phyloP scores from a whole-genome alignment of 1,139 yeast genomes.

The Zygosaccharomyces pseudobailii region DNA sequence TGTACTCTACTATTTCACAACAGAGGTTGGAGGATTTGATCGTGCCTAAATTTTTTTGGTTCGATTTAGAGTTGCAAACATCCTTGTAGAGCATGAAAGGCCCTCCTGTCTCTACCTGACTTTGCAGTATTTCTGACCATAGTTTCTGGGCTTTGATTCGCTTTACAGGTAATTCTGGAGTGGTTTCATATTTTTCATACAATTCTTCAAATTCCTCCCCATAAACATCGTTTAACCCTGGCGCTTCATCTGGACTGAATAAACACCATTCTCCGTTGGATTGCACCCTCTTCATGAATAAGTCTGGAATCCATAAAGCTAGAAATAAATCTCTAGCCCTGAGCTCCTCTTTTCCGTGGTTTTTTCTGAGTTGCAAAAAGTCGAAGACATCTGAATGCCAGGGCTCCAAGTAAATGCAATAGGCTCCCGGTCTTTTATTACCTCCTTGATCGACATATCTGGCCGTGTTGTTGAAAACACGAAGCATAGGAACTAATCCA shows the following conservation, averaged over 20 bases:
- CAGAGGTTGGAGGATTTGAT: conserved; percentile 86
- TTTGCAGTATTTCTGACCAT: conserved; percentile 81
- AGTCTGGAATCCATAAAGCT: conserved; percentile 86
- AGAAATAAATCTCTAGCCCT: conserved; percentile 85
- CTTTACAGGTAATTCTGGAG: conserved; percentile 53
- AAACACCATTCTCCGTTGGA: conserved; percentile 73
- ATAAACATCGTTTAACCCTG: conserved; percentile 71
- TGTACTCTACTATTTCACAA: conserved; percentile 86
- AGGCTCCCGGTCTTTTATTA: conserved; percentile 89
- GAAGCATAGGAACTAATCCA: conserved; percentile 84
- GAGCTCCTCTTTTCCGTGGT: conserved; percentile 86
- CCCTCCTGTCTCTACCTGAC: conserved; percentile 90
- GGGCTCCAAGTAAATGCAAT: conserved; percentile 82
- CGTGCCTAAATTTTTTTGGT: conserved; percentile 81
- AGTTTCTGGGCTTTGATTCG: conserved; percentile 77
- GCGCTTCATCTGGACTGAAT: conserved; percentile 84
- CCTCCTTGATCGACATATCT: conserved; percentile 94
- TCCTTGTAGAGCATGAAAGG: conserved; percentile 91
- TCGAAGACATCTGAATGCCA: conserved; percentile 88
- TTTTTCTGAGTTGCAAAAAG: conserved; percentile 75
- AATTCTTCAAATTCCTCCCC: conserved; percentile 74
- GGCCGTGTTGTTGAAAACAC: conserved; percentile 86
- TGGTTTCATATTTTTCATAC: conserved; percentile 63
- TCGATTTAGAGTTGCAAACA: conserved; percentile 75
- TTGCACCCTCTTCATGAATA: conserved; percentile 86